Percentiles rank a stretch among this genome's conserved stretches.
Evolutionary conservation across 2,329 filamentous ascomycete species (phyloP).

Genomic region (Ascochyta fabae): DNA sequence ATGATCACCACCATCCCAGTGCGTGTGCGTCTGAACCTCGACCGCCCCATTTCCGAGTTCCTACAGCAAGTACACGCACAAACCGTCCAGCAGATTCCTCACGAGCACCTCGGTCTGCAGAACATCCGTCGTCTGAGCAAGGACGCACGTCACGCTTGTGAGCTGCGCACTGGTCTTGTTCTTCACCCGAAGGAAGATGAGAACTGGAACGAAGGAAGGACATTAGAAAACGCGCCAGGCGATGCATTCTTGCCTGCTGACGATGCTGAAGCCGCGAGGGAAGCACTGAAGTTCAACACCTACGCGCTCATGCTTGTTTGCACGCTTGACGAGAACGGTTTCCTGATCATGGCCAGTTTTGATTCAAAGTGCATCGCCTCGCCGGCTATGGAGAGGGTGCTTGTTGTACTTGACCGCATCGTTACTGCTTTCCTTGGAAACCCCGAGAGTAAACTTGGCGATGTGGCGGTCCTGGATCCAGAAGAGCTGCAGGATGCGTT

Average conservation of each 20-base stretch:
- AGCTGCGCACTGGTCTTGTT: slow-evolving; percentile 46
- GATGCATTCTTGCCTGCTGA: slow-evolving; percentile 62
- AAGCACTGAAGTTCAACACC: slow-evolving; percentile 63
- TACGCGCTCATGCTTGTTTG: slow-evolving; percentile 72
- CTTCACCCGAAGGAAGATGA: slow-evolving; percentile 47
- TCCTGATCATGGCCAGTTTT: slow-evolving; percentile 68
- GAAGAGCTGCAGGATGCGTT: slow-evolving; percentile 40
- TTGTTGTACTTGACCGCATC: slow-evolving; percentile 61
- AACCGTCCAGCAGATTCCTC: slow-evolving; percentile 64
- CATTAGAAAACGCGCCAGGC: slow-evolving; percentile 49
- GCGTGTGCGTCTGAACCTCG: slow-evolving; percentile 55
- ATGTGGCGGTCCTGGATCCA: slow-evolving; percentile 36
- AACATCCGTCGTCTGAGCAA: slow-evolving; percentile 58
- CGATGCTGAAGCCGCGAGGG: slow-evolving; percentile 63
- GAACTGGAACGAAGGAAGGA: slow-evolving; percentile 20
- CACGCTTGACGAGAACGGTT: slow-evolving; percentile 62
- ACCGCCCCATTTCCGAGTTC: slow-evolving; percentile 57
- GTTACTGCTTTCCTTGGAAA: slow-evolving; percentile 58
- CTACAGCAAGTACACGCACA: slow-evolving; percentile 64
- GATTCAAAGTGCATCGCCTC: slow-evolving; percentile 65
- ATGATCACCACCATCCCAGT: slow-evolving; percentile 68
- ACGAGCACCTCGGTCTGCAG: slow-evolving; percentile 69
- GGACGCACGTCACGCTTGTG: slow-evolving; percentile 45
- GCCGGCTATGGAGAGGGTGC: slow-evolving; percentile 60
- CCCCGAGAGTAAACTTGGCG: slow-evolving; percentile 39